These are phyloP conservation scores for Colletotrichum truncatum DNA, from an alignment of 2,329 filamentous ascomycete species.

Conservation along the genomic window DNA sequence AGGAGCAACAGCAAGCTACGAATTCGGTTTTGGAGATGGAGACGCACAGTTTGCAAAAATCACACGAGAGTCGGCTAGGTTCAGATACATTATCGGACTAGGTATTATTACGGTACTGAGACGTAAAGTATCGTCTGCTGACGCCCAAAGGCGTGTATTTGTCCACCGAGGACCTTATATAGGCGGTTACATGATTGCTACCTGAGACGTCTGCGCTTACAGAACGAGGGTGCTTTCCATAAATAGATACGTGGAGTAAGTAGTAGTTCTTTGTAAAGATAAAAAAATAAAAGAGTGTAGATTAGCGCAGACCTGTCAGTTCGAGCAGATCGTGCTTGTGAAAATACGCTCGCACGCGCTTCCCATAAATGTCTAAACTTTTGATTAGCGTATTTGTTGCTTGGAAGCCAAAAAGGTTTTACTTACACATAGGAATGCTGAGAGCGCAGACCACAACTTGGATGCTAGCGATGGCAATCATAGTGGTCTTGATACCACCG, in stretches of 20 bases:
- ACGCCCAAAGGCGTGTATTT: background rate
- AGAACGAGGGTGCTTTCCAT: too few relatives aligned
- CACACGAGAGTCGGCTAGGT: too few relatives aligned
- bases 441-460: slow-evolving; percentile 81
- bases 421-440: slow-evolving; percentile 83
- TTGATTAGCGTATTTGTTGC: background rate
- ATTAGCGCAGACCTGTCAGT: slow-evolving; percentile 46
- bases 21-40: too few relatives aligned
- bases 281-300: background rate
- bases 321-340: slow-evolving; percentile 77
- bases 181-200: background rate
- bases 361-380: slow-evolving; percentile 76
- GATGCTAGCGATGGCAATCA: slow-evolving; percentile 77
- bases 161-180: background rate
- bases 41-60: too few relatives aligned
- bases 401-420: background rate
- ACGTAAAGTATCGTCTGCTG: background rate
- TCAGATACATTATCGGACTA: background rate
- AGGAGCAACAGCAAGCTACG: too few relatives aligned
- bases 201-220: background rate
- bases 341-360: slow-evolving; percentile 79
- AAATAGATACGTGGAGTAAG: too few relatives aligned
- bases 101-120: background rate
- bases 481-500: slow-evolving; percentile 68
- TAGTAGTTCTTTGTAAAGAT: background rate